Conservation (phyloP, 371 early-diverging fungal genomes). For the Ordospora pajunii region DNA sequence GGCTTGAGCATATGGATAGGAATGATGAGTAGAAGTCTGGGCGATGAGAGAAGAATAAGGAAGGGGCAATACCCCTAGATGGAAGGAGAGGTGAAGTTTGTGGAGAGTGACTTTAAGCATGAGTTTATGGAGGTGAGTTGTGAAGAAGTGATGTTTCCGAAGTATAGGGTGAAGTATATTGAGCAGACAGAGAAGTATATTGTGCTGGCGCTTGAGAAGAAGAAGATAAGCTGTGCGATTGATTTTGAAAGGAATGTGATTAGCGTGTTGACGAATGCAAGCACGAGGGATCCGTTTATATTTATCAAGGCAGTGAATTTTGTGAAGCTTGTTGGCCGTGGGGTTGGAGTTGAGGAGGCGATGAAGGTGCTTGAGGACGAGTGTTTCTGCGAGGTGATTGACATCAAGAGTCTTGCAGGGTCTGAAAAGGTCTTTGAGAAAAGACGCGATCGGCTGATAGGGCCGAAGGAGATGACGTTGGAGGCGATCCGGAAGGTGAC, state of each 20-base stretch:
- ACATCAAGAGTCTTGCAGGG: constrained; percentile 79
- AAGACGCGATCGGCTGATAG: constrained; percentile 85
- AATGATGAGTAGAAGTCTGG: background rate
- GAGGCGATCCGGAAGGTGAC: constrained; percentile 91
- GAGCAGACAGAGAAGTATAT: constrained; percentile 83
- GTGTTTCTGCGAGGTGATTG: constrained; percentile 83
- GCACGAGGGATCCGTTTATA: constrained; percentile 88
- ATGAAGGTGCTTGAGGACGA: constrained; percentile 72
- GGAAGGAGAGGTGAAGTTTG: constrained; percentile 62
- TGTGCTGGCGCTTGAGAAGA: constrained; percentile 72
- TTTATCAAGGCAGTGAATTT: constrained; percentile 88
- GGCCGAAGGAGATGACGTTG: constrained; percentile 88
- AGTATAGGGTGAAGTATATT: constrained; percentile 88
- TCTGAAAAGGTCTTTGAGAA: constrained; percentile 94
- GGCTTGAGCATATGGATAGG: background rate
- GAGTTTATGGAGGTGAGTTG: constrained; percentile 86
- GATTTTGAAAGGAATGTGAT: constrained; percentile 89
- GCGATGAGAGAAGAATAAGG: background rate
- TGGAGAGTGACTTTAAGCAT: constrained; percentile 67
- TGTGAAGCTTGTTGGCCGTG: constrained; percentile 81
- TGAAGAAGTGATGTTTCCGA: constrained; percentile 92
- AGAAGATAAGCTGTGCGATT: constrained; percentile 77
- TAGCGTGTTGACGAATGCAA: constrained; percentile 88
- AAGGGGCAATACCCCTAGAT: background rate
- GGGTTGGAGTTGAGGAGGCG: constrained; percentile 82